phyloP scores from a whole-genome alignment of 176 grass and related monocot genomes.

The Oryza meyeriana region DNA sequence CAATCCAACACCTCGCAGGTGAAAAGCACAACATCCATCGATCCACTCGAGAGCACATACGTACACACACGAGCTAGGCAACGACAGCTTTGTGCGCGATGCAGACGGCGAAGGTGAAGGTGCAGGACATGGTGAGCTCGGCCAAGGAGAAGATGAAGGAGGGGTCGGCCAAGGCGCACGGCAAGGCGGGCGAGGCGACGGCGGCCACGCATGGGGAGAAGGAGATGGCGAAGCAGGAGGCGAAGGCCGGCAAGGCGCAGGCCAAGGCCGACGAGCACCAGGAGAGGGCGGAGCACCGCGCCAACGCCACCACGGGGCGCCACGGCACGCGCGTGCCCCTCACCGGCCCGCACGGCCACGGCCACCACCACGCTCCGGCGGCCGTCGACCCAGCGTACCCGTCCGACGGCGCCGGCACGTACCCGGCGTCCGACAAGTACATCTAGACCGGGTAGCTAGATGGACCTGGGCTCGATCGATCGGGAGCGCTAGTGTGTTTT shows the following conservation, averaged over 20 bases:
- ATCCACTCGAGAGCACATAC: too few relatives aligned
- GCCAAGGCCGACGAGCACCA: conserved; percentile 53
- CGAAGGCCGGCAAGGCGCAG: conserved; percentile 39
- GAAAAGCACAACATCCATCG: not conserved
- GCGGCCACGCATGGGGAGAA: conserved; percentile 44
- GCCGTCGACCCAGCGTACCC: conserved; percentile 24
- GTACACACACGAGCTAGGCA: not conserved
- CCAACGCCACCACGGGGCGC: conserved; percentile 19
- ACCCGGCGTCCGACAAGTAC: conserved; percentile 30
- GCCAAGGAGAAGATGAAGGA: conserved; percentile 62
- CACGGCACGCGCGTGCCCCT: conserved; percentile 46
- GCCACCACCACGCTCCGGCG: not conserved
- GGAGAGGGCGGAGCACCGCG: conserved; percentile 62
- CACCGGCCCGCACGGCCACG: conserved; percentile 22
- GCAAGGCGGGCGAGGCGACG: conserved; percentile 35
- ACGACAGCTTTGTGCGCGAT: not conserved
- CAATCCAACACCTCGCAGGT: not conserved
- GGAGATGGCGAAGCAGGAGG: conserved; percentile 45
- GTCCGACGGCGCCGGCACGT: not conserved
- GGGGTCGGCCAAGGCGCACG: conserved; percentile 36
- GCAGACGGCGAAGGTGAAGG: conserved; percentile 59
- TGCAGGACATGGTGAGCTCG: conserved; percentile 53
- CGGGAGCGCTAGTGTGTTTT: conserved; percentile 4
- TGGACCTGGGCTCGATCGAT: not conserved
- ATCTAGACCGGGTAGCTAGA: not conserved